Percentiles rank a stretch among this genome's conserved stretches.
These are phyloP conservation scores for Lachnellula arida DNA, from an alignment of 2,329 filamentous ascomycete species.

Conservation along the genomic window DNA sequence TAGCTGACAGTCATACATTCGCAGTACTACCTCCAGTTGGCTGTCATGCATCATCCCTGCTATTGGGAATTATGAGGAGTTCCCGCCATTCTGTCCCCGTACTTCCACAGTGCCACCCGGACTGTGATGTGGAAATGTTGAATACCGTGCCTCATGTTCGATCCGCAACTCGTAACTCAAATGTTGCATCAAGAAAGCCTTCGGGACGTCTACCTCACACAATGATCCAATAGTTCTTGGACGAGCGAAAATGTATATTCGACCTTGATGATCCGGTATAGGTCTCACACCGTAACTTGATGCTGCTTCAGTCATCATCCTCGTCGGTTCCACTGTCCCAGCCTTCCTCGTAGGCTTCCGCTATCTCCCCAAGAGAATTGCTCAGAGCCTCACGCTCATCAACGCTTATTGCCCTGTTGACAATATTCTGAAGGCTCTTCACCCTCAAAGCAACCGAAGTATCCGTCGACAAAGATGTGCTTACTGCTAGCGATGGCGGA, in stretches of 20 bases:
- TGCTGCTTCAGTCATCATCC: slow-evolving; percentile 46
- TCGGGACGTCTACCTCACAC: not conserved
- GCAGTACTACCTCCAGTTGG: not conserved
- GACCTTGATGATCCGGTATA: not conserved
- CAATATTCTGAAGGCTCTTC: slow-evolving; percentile 59
- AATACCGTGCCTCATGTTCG: too few species aligned
- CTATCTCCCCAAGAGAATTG: slow-evolving; percentile 75
- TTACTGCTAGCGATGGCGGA: slow-evolving; percentile 42
- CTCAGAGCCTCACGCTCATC: slow-evolving; percentile 82
- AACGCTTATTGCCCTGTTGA: slow-evolving; percentile 57
- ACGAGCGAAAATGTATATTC: not conserved
- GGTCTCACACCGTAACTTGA: not conserved
- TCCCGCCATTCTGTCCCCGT: too few species aligned
- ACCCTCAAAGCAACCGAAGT: slow-evolving; percentile 67
- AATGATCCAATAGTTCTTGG: not conserved
- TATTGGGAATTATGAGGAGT: not conserved
- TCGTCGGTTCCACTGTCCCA: slow-evolving; percentile 76
- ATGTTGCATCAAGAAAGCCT: not conserved
- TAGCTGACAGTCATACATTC: not conserved
- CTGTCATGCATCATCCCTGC: not conserved
- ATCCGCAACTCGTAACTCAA: not conserved
- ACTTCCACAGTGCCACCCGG: too few species aligned
- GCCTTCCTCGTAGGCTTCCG: slow-evolving; percentile 83
- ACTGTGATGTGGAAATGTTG: too few species aligned
- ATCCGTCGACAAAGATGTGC: slow-evolving; percentile 66